Conservation (phyloP, 495 filamentous ascomycete genomes). For the Parathielavia hyrcaniae region DNA sequence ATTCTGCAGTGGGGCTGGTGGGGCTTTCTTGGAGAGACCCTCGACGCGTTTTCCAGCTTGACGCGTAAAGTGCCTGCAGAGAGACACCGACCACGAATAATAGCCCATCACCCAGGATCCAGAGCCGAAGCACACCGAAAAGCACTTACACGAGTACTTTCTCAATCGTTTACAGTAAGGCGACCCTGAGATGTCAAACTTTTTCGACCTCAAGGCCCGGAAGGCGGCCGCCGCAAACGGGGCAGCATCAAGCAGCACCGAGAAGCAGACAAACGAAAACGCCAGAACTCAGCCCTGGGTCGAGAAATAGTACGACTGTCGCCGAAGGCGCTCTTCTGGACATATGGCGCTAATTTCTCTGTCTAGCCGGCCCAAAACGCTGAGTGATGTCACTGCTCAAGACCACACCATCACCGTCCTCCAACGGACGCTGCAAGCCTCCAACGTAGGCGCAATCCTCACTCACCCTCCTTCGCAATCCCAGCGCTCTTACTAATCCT, state of each 20-base stretch:
- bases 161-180: neutral
- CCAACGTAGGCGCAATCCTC: constrained; percentile 57
- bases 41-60: constrained; percentile 4
- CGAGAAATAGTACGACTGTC: constrained; percentile 84
- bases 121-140: neutral
- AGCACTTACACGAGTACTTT: neutral
- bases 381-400: constrained; percentile 94
- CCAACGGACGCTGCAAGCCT: constrained; percentile 84
- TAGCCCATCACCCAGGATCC: neutral
- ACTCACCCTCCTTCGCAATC: neutral
- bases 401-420: constrained; percentile 94
- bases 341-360: constrained; percentile 20
- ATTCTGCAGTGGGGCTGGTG: neutral
- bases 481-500: neutral
- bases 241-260: constrained; percentile 44
- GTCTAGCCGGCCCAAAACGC: constrained; percentile 77
- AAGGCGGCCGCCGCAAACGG: constrained; percentile 66
- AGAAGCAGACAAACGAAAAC: constrained; percentile 55
- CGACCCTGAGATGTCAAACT: constrained; percentile 57
- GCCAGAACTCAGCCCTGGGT: constrained; percentile 85
- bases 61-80: constrained; percentile 21
- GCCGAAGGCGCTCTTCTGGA: neutral
- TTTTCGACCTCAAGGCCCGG: constrained; percentile 93
- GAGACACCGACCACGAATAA: neutral
- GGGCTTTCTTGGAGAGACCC: constrained; percentile 2